These are phyloP conservation scores for Lachancea lanzarotensis DNA, from an alignment of 805 yeast species.

Conservation along the genomic window DNA sequence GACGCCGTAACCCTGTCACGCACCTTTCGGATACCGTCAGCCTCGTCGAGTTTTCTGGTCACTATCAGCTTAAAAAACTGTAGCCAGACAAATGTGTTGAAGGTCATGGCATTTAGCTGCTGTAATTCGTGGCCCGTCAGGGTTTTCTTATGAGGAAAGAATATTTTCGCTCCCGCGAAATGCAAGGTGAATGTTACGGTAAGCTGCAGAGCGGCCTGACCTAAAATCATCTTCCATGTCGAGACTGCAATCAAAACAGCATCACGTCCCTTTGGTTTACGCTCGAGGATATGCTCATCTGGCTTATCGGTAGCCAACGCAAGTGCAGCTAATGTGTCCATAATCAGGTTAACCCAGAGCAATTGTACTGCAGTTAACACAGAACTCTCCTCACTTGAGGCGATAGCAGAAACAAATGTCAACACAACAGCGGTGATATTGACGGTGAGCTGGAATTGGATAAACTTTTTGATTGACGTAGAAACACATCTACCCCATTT, in stretches of 20 bases:
- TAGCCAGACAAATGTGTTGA: constrained; percentile 95
- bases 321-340: constrained; percentile 97
- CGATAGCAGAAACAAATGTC: constrained; percentile 91
- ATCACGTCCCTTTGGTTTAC: constrained; percentile 77
- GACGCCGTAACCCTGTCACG: constrained; percentile 52
- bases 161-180: constrained; percentile 64
- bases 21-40: constrained; percentile 55
- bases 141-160: constrained; percentile 34
- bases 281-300: constrained; percentile 66
- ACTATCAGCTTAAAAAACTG: constrained; percentile 92
- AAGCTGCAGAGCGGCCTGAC: constrained; percentile 77
- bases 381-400: constrained; percentile 68
- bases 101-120: constrained; percentile 76
- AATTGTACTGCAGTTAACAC: constrained; percentile 96
- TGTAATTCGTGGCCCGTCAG: constrained; percentile 41
- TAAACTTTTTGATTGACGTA: constrained; percentile 86
- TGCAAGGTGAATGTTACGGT: constrained; percentile 72
- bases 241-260: constrained; percentile 77
- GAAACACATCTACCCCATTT: constrained; percentile 99
- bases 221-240: constrained; percentile 98
- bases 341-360: constrained; percentile 93
- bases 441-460: constrained; percentile 95
- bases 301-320: constrained; percentile 98
- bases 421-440: constrained; percentile 93
- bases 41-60: constrained; percentile 85